Base-by-base conservation (phyloP, 202 grass and related monocot species). In the Eragrostis tef region DNA sequence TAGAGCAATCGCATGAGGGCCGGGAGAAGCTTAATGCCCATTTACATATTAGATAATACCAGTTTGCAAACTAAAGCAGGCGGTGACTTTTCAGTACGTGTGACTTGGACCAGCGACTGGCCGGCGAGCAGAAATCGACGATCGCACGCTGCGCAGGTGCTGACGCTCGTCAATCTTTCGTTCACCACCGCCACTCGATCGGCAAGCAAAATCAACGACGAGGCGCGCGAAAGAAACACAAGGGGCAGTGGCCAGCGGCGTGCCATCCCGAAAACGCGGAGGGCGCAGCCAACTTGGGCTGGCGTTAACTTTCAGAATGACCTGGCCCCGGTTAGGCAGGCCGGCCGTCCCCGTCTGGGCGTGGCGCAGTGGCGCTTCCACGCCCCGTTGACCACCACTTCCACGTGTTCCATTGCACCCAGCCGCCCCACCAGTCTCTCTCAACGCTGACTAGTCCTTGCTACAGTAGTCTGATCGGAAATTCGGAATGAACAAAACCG, bases 351-450 rank as follows among this genome's bases (percentile, higher is more conserved):
- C 44, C 57, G 1, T 70, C 78, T 14, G 58, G 25, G 25, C 45
- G 54, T 4, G 46, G 58, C 59, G 58, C 59, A 43, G 58, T 31
- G 27, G 42, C 74, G 62, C 41, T 22, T 67, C 81, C 17, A 39
- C 42, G 13, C 8, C 19, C 19, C 72, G 43, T 70, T 78, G 73
- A 62, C 51, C 42, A 42, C 52, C 52, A 6, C 19, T 39, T 47
- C 82, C 82, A 70, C 82, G 82, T 77, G 82, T 50, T 70, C 64
- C 73, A 50, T 24, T 15, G 26, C 80, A 39, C 43, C 64, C 43
- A 9, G 64, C 14, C 73, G 41, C 72, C 24, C 14, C 73, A 25
- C 71, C 24, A 4, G 5, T 24, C 12, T 6, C 41, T 20, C 13
- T 26, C 26, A 0, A 0, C 41, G 60, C 27, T 9, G 62, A 67